Evolutionary conservation across 2,329 filamentous ascomycete genomes (phyloP).

Genomic region (Raffaelea ambrosiae): DNA sequence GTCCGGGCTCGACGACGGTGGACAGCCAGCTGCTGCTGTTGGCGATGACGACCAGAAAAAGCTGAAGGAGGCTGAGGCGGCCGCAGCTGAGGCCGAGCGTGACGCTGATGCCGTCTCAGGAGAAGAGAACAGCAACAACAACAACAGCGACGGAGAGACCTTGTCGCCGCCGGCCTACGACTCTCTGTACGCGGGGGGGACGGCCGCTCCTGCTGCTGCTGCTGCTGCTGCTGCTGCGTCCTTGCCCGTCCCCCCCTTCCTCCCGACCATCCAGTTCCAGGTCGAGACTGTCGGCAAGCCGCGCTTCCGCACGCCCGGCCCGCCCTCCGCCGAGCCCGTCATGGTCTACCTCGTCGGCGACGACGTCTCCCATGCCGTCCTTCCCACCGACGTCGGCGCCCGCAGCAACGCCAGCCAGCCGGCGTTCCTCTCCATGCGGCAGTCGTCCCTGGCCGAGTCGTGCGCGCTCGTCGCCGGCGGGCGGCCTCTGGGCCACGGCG

Average conservation of each 20-base stretch:
- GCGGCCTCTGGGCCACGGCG: slow-evolving; percentile 11
- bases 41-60: too few relatives aligned
- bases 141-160: too few relatives aligned
- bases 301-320: slow-evolving; percentile 31
- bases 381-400: slow-evolving; percentile 2
- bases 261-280: slow-evolving; percentile 30
- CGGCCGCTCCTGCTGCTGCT: not conserved
- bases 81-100: too few relatives aligned
- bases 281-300: slow-evolving; percentile 38
- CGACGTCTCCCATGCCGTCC: slow-evolving; percentile 1
- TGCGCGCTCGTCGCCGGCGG: slow-evolving; percentile 38
- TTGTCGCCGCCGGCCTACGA: slow-evolving; percentile 11
- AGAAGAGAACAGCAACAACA: too few relatives aligned
- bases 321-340: slow-evolving; percentile 29
- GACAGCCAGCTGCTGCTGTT: too few relatives aligned
- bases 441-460: slow-evolving; percentile 34
- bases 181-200: slow-evolving; percentile 1
- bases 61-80: too few relatives aligned
- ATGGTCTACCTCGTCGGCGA: slow-evolving; percentile 31
- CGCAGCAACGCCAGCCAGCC: slow-evolving; percentile 1
- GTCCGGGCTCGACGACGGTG: too few relatives aligned
- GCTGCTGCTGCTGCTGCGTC: not conserved
- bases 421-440: slow-evolving; percentile 43
- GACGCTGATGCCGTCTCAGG: too few relatives aligned
- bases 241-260: slow-evolving; percentile 1